Evolutionary conservation across 441 rosid genomes (phyloP), one percentile per base, ranked within the genome.

Genomic region (Flueggea neowawraea): DNA sequence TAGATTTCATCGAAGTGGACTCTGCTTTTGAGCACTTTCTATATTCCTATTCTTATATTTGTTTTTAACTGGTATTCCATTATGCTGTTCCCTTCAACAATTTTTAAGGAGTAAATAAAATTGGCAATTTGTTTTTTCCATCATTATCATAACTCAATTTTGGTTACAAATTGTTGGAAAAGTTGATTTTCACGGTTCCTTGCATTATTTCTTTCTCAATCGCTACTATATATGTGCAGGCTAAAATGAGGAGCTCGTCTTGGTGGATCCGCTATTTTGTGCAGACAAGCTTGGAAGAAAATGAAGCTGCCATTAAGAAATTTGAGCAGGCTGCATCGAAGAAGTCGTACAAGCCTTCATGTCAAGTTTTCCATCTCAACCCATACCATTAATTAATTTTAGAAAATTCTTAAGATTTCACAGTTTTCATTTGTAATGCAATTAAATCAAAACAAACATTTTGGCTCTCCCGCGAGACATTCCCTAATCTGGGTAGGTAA

Each of bases 351-450:
- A 52, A 62, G 47, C 75, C 82, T 22, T 57, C 45, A 56, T 78
- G 86, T 69, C 86, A 73, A 63, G 63, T 67, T 54, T 81, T 80
- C 60, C 84, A 83, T 73, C 65, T 76, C 31, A 81, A 74, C 61
- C 71, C 79, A 31, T 78, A 70, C 71, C 62, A 44, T 13, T 77
- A 71, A 67, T n/a, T 15, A 10, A 33, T 31, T 13, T 31, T 15
- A 12, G 6, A 36, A 16, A 4, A 36, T 11, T 13, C 14, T 28
- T 9, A n/a, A 39, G 33, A 12, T 16, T 39, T 17, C 15, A 13
- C 39, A 13, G 31, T 62, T 39, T 41, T 17, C 22, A 32, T 12
- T 16, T 16, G 16, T 36, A 31, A n/a, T 13, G 47, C 12, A 22
- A 32, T 39, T 17, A 28, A 43, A 31, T 31, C 17, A 62, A 41